phyloP scores from a whole-genome alignment of 306 rosid genomes.

The Vigna angularis region DNA sequence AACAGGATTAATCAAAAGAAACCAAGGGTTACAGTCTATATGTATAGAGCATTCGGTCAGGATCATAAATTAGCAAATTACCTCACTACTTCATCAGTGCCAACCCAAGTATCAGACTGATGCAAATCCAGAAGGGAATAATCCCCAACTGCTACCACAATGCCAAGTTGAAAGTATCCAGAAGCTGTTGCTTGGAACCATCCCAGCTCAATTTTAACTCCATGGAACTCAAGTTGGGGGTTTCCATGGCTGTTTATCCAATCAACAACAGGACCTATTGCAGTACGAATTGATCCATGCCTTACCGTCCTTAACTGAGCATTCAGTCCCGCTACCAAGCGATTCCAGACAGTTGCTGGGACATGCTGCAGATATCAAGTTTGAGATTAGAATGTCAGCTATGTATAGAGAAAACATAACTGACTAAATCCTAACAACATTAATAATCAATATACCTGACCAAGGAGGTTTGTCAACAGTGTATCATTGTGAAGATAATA shows the following conservation, averaged over 20 bases:
- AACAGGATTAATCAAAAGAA: conserved; percentile 30
- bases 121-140: conserved; percentile 65
- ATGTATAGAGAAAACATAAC: conserved; percentile 33
- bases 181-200: conserved; percentile 99
- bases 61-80: conserved; percentile 46
- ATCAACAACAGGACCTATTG: conserved; percentile 75
- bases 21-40: conserved; percentile 13
- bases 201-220: conserved; percentile 89
- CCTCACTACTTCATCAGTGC: conserved; percentile 65
- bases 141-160: conserved; percentile 86
- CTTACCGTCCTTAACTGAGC: conserved; percentile 93
- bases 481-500: conserved; percentile 91
- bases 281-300: conserved; percentile 83
- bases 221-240: conserved; percentile 97
- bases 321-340: conserved; percentile 91
- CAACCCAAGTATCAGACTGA: conserved; percentile 61
- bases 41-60: conserved; percentile 36
- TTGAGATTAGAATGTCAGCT: conserved; percentile 29
- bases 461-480: conserved; percentile 89
- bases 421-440: conserved; percentile 34
- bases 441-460: conserved; percentile 71
- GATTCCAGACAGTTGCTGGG: conserved; percentile 98
- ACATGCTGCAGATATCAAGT: conserved; percentile 74
- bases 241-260: conserved; percentile 95
- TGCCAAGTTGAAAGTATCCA: conserved; percentile 97